Evolutionary conservation across 139 green algal genomes (phyloP), one percentile per base, ranked within the genome.

Genomic region (Chlorella sp.): DNA sequence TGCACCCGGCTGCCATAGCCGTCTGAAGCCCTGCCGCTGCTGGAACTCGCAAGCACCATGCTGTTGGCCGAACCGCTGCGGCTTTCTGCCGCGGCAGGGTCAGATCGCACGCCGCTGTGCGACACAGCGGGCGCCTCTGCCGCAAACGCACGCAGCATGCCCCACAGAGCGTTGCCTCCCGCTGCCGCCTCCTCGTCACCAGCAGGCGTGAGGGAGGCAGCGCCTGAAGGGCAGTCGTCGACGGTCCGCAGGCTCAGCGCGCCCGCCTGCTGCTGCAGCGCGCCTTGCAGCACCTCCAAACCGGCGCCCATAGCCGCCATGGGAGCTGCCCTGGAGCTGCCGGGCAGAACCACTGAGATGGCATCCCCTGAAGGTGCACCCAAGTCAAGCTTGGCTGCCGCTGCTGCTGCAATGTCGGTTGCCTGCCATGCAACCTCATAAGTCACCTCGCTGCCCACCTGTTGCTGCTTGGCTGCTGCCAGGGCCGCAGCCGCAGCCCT

Each of bases 111-210:
- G 7, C 91, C 91, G 11, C 53, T 60, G 60, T 90, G 73, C 39
- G 26, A 42, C 4, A 93, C 75, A 14, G 78, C 68, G 26, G 86
- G 30, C 3, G 89, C 84, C 30, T 93, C 71, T 84, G 94, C 91
- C 0, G 92, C 92, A 90, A 89, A 95, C 16, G 94, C 77, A 3
- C 94, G 89, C n/a, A 92, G 71, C 75, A 95, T 80, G 89, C 94
- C 94, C 91, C 91, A 93, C 15, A 87, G 71, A 19, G 48, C 78
- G 24, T 60, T 80, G 61, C 77, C 64, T n/a, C 53, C 64, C 1
- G 75, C 53, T 2, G 73, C 37, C 26, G 86, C n/a, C n/a, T 14
- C 18, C n/a, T 9, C 81, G 32, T 19, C 12, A 53, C 5, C 53
- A 15, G 37, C 71, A 36, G 32, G 48, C 7, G 32, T 73, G 26